A percentile compares a stretch with the other conserved stretches of the same genome.
Evolutionary conservation across 2,329 filamentous ascomycete species (phyloP).

Genomic region (Penicillium sp.): DNA sequence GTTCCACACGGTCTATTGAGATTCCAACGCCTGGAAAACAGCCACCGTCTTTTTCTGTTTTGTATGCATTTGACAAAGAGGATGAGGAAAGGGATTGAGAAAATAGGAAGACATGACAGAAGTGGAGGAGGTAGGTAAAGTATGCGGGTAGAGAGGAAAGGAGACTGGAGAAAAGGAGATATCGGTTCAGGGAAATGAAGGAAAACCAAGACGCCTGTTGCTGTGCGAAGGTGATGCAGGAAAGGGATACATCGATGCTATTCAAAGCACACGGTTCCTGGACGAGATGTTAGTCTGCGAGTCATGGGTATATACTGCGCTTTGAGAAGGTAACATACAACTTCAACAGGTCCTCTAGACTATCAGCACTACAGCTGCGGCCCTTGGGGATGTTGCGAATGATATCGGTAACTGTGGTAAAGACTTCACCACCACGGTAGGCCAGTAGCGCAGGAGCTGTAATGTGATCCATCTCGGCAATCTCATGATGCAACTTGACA

Average conservation of each 20-base stretch:
- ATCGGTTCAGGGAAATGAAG: conserved; percentile 1
- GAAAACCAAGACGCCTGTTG: conserved; percentile 25
- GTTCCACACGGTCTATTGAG: conserved; percentile 12
- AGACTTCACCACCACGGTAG: conserved; percentile 87
- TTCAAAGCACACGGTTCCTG: conserved; percentile 42
- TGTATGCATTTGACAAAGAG: conserved; percentile 11
- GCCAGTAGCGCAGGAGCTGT: conserved; percentile 86
- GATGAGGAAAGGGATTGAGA: conserved; percentile 1
- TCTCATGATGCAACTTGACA: conserved; percentile 86
- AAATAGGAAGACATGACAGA: conserved; percentile 26
- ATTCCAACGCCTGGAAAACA: conserved; percentile 19
- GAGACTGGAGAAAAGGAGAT: neutral
- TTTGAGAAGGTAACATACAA: conserved; percentile 49
- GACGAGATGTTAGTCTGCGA: conserved; percentile 13
- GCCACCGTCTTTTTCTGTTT: conserved; percentile 12
- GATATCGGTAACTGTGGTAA: conserved; percentile 86
- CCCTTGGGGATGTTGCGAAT: conserved; percentile 79
- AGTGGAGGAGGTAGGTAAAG: conserved; percentile 26
- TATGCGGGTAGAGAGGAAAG: conserved; percentile 1
- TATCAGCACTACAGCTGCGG: conserved; percentile 56
- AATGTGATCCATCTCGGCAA: conserved; percentile 92
- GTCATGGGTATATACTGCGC: neutral
- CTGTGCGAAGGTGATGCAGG: conserved; percentile 15
- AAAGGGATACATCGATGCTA: conserved; percentile 6
- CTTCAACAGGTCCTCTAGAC: conserved; percentile 63